A percentile compares a stretch with the other conserved stretches of the same genome.
Conservation (phyloP, 139 green algal genomes). For the Auxenochlorella pyrenoidosa region DNA sequence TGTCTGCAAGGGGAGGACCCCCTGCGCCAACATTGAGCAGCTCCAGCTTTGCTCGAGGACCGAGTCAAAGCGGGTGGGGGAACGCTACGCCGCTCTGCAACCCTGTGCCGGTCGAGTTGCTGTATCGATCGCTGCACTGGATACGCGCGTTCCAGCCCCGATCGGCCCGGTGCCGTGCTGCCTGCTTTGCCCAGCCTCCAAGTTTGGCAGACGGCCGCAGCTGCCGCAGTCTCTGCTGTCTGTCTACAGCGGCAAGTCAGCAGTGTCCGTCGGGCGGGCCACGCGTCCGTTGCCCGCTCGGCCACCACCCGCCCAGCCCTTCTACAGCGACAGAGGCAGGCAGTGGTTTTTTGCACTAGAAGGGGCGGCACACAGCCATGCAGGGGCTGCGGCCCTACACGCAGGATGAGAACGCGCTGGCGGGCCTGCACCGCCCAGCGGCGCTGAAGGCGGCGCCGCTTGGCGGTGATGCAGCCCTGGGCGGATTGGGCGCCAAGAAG, state of each 20-base stretch:
- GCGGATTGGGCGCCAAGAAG: not conserved
- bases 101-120: too few relatives aligned
- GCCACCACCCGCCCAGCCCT: not conserved
- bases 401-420: constrained; percentile 45
- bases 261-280: not conserved
- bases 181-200: not conserved
- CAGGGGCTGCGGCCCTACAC: constrained; percentile 42
- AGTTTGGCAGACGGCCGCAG: not conserved
- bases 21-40: not conserved
- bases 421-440: constrained; percentile 4
- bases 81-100: not conserved
- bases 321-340: not conserved
- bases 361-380: not conserved
- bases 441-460: not conserved
- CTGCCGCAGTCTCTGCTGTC: not conserved
- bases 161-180: not conserved
- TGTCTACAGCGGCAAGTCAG: too few relatives aligned
- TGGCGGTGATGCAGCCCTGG: not conserved
- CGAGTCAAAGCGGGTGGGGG: too few relatives aligned
- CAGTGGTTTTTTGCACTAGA: not conserved
- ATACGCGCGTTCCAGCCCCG: not conserved
- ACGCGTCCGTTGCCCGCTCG: not conserved
- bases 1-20: not conserved
- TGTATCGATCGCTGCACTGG: too few relatives aligned
- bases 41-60: too few relatives aligned